Evolutionary conservation across 805 yeast genomes (phyloP), one percentile per base, ranked within the genome.

Genomic region (Yamadazyma endophytica): DNA sequence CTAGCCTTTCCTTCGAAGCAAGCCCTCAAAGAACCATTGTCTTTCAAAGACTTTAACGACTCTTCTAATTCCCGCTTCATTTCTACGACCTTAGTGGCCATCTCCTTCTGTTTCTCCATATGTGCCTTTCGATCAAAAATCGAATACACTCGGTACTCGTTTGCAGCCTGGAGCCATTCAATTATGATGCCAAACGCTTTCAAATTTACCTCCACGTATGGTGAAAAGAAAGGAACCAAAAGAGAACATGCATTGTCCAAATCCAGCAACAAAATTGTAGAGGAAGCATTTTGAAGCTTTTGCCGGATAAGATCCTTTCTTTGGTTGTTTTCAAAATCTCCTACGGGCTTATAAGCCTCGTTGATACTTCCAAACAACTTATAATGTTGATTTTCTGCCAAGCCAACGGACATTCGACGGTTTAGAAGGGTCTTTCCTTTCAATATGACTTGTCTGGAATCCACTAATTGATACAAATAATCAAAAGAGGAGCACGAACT

Each of bases 151-250:
- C 64, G 40, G 38, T 46, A 60, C 2, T 44, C 41, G 35, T 60
- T 58, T 2, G 64, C 58, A 23, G 47, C 49, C 5, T 28, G 28
- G 4, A 60, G 26, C 66, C 66, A 60, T 7, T 37, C 38, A 6
- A 37, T 28, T 2, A 49, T 29, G 1, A 39, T 40, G 6, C 24
- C 42, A 5, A 58, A 23, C 2, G 46, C 56, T 1, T 16, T 31
- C 15, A 47, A 37, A 4, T 46, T 36, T 2, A 44, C 33, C 7
- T 39, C 44, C 8, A 54, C 21, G 6, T 45, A 35, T 6, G 49
- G 39, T 3, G 22, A 21, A 26, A 50, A 54, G 11, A 45, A 33
- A 6, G 35, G 37, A 9, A 37, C 34, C 4, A 60, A 42, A n/a
- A 47, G 31, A 2, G 35, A 37, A 14, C 57, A 46, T 7, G 56